Evolutionary conservation across 768 basidiomycete genomes (phyloP).

Genomic region (Lentinula detonsa): DNA sequence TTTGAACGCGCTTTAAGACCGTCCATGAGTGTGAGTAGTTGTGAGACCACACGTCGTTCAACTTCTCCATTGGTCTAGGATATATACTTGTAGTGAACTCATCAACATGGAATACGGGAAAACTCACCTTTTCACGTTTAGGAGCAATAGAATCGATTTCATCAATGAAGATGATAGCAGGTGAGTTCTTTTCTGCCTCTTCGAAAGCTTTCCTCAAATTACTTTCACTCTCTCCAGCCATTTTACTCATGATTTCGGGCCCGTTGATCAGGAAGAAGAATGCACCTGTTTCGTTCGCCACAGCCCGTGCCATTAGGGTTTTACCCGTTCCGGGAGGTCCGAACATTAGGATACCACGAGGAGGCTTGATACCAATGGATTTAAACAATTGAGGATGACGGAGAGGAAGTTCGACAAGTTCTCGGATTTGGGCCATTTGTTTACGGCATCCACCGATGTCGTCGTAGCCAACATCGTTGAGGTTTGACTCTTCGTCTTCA

Average conservation of each 20-base stretch:
- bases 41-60: slow-evolving; percentile 98
- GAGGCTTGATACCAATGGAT: slow-evolving; percentile 99
- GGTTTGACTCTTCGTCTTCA: slow-evolving; percentile 96
- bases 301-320: slow-evolving; percentile 98
- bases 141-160: slow-evolving; percentile 99
- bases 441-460: slow-evolving; percentile 99
- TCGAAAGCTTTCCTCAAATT: slow-evolving; percentile 98
- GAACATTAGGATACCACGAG: slow-evolving; percentile 97
- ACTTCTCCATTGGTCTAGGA: slow-evolving; percentile 96
- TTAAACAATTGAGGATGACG: slow-evolving; percentile 99
- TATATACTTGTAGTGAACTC: neutral
- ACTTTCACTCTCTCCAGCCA: slow-evolving; percentile 98
- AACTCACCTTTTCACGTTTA: slow-evolving; percentile 92
- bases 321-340: slow-evolving; percentile 99
- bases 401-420: slow-evolving; percentile 95
- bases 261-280: slow-evolving; percentile 99
- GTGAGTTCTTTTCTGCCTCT: slow-evolving; percentile 99
- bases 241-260: slow-evolving; percentile 99
- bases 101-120: neutral
- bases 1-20: slow-evolving; percentile 98
- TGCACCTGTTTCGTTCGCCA: slow-evolving; percentile 98
- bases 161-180: slow-evolving; percentile 99
- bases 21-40: slow-evolving; percentile 98
- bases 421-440: slow-evolving; percentile 99
- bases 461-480: slow-evolving; percentile 97